Evolutionary conservation across 148 eudicot genomes (phyloP), one percentile per base, ranked within the genome.

Genomic region (Mesembryanthemum crystallinum): DNA sequence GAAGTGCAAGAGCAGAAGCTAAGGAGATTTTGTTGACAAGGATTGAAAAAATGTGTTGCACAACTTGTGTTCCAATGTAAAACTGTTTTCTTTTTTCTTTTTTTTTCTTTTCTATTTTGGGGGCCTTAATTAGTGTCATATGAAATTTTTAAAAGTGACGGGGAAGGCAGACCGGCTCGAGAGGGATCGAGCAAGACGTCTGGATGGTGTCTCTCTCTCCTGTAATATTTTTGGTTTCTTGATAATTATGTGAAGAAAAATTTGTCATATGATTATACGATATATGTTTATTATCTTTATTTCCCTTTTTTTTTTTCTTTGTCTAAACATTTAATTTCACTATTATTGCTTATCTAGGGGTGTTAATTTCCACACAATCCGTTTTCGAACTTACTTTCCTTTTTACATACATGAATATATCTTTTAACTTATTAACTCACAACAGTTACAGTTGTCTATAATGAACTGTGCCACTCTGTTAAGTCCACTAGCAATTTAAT

Each of bases 1-100:
- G 64, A 86, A 88, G 37, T 86, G 91, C 89, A 86, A 88, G 84
- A 86, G 76, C 79, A 78, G 91, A 81, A 73, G 83, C 76, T 88
- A 76, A 85, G 78, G 29, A 17, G 18, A 18, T 15, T 57, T 17
- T n/a, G 0, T 57, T 57, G 27, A 21, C 61, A 6, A 23, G n/a
- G 61, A n/a, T 7, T 57, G 3, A 52, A 57, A n/a, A 57, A 57
- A 21, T 57, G 61, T n/a, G 33, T 47, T 39, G 72, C 73, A 4
- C 60, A 81, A 72, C 37, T 59, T 60, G 52, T 81, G 64, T 72
- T 47, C 54, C 29, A 81, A 77, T 81, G 77, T 77, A 81, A 77
- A 81, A 81, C 59, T 51, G 74, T 67, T 45, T 1, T 42, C 66
- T 52, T 71, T 71, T 54, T 24, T 63, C 39, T 23, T 4, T 15